phyloP scores from a whole-genome alignment of 177 flowering plant species.

The Vitis hybrid region DNA sequence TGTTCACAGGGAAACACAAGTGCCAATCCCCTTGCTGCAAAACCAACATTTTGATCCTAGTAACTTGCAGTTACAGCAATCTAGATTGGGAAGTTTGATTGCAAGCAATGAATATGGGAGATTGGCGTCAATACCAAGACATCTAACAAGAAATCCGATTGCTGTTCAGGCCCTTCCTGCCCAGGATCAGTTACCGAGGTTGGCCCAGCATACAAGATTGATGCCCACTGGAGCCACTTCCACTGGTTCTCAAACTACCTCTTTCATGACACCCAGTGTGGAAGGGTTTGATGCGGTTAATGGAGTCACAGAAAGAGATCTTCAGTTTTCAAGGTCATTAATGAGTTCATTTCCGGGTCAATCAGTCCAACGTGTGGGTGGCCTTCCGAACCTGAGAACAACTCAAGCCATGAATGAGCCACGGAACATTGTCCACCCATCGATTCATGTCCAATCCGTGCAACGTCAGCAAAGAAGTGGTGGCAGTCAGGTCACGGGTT shows the following conservation, averaged over 20 bases:
- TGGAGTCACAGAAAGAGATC: conserved; percentile 26
- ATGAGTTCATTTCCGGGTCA: conserved; percentile 11
- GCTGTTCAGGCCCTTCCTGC: conserved; percentile 63
- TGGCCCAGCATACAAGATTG: conserved; percentile 7
- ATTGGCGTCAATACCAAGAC: conserved; percentile 24
- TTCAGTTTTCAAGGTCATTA: conserved; percentile 12
- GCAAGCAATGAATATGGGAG: conserved; percentile 26
- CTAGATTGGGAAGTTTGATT: conserved; percentile 20
- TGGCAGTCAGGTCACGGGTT: neutral
- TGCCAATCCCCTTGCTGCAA: conserved; percentile 14
- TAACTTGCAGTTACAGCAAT: conserved; percentile 31
- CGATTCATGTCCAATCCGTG: neutral
- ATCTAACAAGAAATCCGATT: conserved; percentile 36
- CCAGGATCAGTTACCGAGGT: conserved; percentile 3
- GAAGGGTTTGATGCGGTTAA: neutral
- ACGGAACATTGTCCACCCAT: neutral
- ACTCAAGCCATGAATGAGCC: neutral
- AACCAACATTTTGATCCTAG: conserved; percentile 18
- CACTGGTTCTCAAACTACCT: neutral
- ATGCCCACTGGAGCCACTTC: conserved; percentile 7
- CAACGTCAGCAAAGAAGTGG: neutral
- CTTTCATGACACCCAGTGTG: neutral
- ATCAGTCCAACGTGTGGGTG: conserved; percentile 24
- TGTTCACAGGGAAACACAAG: conserved; percentile 14
- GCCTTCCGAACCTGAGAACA: conserved; percentile 10